Percentiles rank a stretch among this genome's conserved stretches.
Evolutionary conservation across 1,284 basidiomycete species (phyloP).

Genomic region (Rhodotorula sp.): DNA sequence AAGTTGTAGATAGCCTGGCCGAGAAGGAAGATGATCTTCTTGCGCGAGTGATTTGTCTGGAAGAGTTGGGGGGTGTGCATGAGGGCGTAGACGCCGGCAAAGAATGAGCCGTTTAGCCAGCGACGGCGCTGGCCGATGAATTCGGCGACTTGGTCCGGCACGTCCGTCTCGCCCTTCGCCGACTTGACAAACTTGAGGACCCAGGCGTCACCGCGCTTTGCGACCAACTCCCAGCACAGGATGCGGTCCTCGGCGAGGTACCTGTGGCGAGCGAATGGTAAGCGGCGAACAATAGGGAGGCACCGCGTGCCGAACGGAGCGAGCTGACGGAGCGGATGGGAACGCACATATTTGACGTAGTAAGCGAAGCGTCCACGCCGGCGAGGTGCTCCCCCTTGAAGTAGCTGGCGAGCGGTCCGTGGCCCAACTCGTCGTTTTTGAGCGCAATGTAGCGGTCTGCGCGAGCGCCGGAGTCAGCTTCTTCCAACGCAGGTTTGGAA

Average conservation of each 20-base stretch:
- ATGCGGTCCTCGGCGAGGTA: conserved; percentile 77
- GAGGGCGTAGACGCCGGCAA: conserved; percentile 66
- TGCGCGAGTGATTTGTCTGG: conserved; percentile 75
- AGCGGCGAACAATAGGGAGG: neutral
- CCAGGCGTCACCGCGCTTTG: conserved; percentile 86
- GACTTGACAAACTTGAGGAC: conserved; percentile 89
- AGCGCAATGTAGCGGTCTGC: conserved; percentile 72
- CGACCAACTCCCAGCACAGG: conserved; percentile 92
- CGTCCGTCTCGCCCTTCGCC: conserved; percentile 94
- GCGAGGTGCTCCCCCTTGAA: conserved; percentile 91
- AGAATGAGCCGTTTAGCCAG: conserved; percentile 76
- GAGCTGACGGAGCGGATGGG: conserved; percentile 58
- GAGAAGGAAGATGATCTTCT: conserved; percentile 71
- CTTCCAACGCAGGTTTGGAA: conserved; percentile 47
- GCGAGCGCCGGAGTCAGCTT: conserved; percentile 44
- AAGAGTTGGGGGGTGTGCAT: conserved; percentile 77
- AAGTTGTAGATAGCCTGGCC: conserved; percentile 83
- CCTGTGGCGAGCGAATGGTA: conserved; percentile 22
- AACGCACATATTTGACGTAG: no score
- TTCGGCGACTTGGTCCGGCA: conserved; percentile 88
- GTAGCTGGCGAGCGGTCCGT: conserved; percentile 87
- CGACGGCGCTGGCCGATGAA: conserved; percentile 64
- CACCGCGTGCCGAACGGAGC: no score
- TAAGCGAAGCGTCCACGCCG: conserved; percentile 58
- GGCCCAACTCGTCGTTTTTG: conserved; percentile 72